Conservation (phyloP, 73 alveolate genomes). For the Tetrahymena borealis region DNA sequence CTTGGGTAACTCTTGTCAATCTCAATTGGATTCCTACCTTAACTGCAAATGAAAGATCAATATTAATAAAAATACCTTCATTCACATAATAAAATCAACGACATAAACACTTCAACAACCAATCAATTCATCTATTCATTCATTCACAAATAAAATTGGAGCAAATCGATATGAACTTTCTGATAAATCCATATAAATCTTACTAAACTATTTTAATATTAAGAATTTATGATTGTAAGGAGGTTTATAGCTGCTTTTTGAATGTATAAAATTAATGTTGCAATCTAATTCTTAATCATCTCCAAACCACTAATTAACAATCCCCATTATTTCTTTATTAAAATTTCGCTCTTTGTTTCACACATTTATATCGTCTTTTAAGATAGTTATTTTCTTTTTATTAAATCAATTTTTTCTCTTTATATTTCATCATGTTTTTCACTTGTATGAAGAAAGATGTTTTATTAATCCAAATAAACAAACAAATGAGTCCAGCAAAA, state of each 20-base stretch:
- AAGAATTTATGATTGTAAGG: conserved; percentile 1
- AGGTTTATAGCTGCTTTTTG: conserved; percentile 2
- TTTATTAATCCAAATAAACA: too few relatives aligned
- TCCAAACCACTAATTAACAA: neutral
- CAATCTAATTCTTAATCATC: conserved; percentile 1
- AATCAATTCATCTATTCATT: neutral
- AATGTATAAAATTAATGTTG: neutral
- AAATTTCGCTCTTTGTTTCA: neutral
- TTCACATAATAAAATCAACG: neutral
- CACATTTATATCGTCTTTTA: neutral
- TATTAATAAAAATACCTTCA: neutral
- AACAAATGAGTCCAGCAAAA: too few relatives aligned
- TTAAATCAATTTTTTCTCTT: too few relatives aligned
- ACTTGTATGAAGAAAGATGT: too few relatives aligned
- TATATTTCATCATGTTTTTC: too few relatives aligned
- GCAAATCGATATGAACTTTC: too few relatives aligned
- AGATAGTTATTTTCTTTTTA: too few relatives aligned
- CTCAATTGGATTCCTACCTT: neutral
- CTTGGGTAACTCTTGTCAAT: neutral
- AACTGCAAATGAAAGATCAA: neutral
- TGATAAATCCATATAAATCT: neutral
- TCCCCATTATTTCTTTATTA: neutral
- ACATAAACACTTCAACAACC: neutral
- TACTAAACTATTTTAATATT: neutral
- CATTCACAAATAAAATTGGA: too few relatives aligned